phyloP scores from a whole-genome alignment of 352 stramenopile genomes.

The Blastocystis sp. region DNA sequence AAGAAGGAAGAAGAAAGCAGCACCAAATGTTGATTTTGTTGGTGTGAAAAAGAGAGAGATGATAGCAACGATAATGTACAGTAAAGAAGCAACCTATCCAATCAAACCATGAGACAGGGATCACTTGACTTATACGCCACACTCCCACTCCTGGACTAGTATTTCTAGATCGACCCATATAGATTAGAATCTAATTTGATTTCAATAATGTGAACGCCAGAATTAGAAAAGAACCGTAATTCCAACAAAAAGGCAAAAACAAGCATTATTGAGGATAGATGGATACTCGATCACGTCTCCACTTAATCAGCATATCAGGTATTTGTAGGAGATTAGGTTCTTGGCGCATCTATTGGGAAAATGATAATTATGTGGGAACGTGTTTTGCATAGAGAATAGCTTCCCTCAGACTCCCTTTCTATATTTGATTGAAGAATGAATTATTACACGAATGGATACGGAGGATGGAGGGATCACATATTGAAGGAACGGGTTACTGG shows the following conservation, averaged over 20 bases:
- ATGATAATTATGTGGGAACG: neutral
- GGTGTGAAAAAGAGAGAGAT: neutral
- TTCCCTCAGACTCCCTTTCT: neutral
- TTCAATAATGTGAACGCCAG: too few relatives aligned
- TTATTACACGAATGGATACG: neutral
- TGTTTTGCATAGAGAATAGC: neutral
- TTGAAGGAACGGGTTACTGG: neutral
- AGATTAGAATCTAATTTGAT: neutral
- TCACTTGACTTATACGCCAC: neutral
- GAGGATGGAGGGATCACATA: neutral
- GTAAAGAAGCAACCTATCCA: neutral
- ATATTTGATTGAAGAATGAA: neutral
- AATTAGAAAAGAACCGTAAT: too few relatives aligned
- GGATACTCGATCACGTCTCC: neutral
- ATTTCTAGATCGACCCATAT: neutral
- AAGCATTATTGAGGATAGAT: neutral
- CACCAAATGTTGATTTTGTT: neutral
- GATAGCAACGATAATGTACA: constrained; percentile 7
- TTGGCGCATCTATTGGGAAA: neutral
- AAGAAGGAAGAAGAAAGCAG: constrained; percentile 29
- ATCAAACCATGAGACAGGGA: neutral
- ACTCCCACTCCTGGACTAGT: neutral
- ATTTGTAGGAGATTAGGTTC: neutral
- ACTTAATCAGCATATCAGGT: neutral
- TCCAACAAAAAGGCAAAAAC: too few relatives aligned